A percentile compares a stretch with the other conserved stretches of the same genome.
These are phyloP conservation scores for Metschnikowia hibisci DNA, from an alignment of 805 yeast genomes.

Conservation along the genomic window DNA sequence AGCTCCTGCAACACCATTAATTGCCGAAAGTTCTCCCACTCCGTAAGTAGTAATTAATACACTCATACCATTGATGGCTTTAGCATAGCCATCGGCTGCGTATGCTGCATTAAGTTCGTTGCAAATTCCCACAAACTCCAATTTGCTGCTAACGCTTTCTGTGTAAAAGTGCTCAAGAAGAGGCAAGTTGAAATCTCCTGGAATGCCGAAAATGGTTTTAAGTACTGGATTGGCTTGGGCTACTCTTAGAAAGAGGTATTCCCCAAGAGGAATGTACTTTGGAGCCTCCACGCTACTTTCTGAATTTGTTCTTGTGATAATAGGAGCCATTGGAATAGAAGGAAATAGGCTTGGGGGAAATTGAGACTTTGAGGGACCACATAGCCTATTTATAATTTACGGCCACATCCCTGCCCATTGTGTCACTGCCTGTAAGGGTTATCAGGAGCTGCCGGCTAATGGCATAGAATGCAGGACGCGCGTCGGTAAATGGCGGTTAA, in stretches of 20 bases:
- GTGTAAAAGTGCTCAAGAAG: slow-evolving; percentile 66
- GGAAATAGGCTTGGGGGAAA: not conserved
- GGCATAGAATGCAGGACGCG: not conserved
- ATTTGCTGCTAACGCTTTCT: slow-evolving; percentile 33
- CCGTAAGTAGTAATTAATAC: slow-evolving; percentile 74
- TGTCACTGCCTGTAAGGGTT: too few species aligned
- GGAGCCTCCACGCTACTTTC: slow-evolving; percentile 5
- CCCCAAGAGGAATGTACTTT: slow-evolving; percentile 52
- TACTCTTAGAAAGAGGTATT: slow-evolving; percentile 58
- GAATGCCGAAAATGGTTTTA: slow-evolving; percentile 65
- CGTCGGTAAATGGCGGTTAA: not conserved
- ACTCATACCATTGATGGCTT: slow-evolving; percentile 54
- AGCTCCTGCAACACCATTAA: slow-evolving; percentile 80
- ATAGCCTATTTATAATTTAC: not conserved
- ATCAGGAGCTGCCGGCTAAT: not conserved
- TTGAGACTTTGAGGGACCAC: not conserved
- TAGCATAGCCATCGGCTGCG: slow-evolving; percentile 85
- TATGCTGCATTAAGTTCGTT: slow-evolving; percentile 89
- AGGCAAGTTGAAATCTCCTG: slow-evolving; percentile 71
- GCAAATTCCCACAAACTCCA: slow-evolving; percentile 78
- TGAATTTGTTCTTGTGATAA: slow-evolving; percentile 13
- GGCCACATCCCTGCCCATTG: not conserved
- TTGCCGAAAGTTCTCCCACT: slow-evolving; percentile 83
- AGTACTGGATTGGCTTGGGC: slow-evolving; percentile 47
- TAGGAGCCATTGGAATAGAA: slow-evolving; percentile 16